phyloP scores from a whole-genome alignment of 352 stramenopile species.

The Globisporangium irregulare region DNA sequence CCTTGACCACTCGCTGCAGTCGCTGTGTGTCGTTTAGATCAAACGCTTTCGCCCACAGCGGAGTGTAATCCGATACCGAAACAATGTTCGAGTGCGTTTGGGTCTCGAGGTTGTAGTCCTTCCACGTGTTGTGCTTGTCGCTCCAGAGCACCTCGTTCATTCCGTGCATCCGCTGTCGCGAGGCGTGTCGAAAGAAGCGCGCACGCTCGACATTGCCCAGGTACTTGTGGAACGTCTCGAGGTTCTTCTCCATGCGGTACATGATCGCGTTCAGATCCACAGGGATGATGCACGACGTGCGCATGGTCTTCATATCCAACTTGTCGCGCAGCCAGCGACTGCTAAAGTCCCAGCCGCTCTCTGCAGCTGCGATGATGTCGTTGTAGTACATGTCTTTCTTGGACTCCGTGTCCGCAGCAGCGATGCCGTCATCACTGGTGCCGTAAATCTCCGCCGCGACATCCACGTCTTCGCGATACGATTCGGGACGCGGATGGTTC shows the following conservation, averaged over 20 bases:
- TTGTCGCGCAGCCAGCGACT: slow-evolving; percentile 76
- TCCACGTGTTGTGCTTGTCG: slow-evolving; percentile 50
- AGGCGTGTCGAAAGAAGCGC: slow-evolving; percentile 40
- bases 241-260: slow-evolving; percentile 73
- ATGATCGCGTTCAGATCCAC: slow-evolving; percentile 87
- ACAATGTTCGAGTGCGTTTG: slow-evolving; percentile 39
- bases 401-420: slow-evolving; percentile 32
- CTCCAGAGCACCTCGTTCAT: slow-evolving; percentile 80
- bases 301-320: slow-evolving; percentile 66
- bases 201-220: slow-evolving; percentile 46
- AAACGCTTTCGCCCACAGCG: slow-evolving; percentile 76
- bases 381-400: slow-evolving; percentile 80
- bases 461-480: slow-evolving; percentile 80
- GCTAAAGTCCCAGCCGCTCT: slow-evolving; percentile 91
- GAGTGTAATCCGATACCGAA: slow-evolving; percentile 70
- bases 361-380: slow-evolving; percentile 77
- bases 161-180: slow-evolving; percentile 35
- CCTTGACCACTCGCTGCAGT: slow-evolving; percentile 40
- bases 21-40: slow-evolving; percentile 41
- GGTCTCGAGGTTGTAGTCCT: slow-evolving; percentile 66
- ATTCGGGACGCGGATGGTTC: slow-evolving; percentile 80
- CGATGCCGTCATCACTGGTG: slow-evolving; percentile 23
- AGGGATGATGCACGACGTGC: slow-evolving; percentile 66
- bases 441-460: slow-evolving; percentile 64
- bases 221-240: slow-evolving; percentile 58